These are phyloP conservation scores for Rhodotorula sphaerocarpa DNA, from an alignment of 768 basidiomycete genomes.

Conservation along the genomic window DNA sequence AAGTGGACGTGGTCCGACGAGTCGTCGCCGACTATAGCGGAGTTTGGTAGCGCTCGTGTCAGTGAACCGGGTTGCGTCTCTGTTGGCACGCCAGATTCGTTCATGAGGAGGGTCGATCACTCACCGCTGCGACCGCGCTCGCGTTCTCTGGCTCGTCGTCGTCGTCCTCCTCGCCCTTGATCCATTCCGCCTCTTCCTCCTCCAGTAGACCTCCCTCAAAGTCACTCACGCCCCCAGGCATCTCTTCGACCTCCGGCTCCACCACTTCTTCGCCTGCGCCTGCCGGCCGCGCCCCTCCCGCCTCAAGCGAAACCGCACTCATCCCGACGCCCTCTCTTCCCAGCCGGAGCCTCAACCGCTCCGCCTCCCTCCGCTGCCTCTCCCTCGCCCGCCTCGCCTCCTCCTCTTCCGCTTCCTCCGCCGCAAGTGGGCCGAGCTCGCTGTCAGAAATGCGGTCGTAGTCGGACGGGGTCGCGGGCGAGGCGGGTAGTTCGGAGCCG, in stretches of 20 bases:
- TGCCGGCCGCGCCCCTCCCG: not conserved
- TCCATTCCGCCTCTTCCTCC: not conserved
- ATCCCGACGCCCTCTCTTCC: slow-evolving; percentile 2
- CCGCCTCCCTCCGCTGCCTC: not conserved
- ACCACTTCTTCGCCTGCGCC: not conserved
- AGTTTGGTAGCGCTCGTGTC: no score
- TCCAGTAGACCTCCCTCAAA: no score
- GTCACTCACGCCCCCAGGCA: no score
- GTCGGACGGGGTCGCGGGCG: not conserved
- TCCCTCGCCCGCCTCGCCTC: not conserved
- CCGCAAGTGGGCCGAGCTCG: no score
- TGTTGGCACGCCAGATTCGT: no score
- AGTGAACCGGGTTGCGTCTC: no score
- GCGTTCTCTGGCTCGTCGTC: not conserved
- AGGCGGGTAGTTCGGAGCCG: not conserved
- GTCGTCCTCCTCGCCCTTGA: not conserved
- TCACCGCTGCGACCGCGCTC: not conserved
- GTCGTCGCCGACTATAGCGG: slow-evolving; percentile 1
- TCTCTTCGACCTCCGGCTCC: not conserved
- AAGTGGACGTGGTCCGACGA: not conserved
- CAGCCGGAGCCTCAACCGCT: not conserved
- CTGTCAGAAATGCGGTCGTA: no score
- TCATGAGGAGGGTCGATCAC: not conserved
- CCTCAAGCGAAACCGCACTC: not conserved
- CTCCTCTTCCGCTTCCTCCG: not conserved